Evolutionary conservation across 2,329 filamentous ascomycete genomes (phyloP).

Genomic region (Phaeosphaeriaceae sp.): DNA sequence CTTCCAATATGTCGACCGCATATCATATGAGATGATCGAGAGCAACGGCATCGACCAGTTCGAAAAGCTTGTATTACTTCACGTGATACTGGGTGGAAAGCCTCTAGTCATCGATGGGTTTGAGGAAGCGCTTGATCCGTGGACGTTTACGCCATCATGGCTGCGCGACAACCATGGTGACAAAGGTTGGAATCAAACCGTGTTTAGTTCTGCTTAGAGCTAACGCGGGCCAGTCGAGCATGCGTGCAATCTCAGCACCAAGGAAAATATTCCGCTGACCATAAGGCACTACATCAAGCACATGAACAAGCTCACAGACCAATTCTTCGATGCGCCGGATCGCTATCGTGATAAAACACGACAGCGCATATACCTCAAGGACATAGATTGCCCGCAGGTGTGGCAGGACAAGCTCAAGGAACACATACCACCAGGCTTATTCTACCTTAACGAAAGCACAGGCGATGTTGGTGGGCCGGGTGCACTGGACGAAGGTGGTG

Average conservation of each 20-base stretch:
- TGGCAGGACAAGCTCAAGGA: constrained; percentile 84
- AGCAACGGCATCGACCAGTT: constrained; percentile 79
- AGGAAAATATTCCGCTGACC: constrained; percentile 80
- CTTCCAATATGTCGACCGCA: constrained; percentile 84
- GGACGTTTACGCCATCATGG: constrained; percentile 83
- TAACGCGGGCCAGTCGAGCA: constrained; percentile 69
- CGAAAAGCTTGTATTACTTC: constrained; percentile 81
- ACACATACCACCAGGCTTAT: constrained; percentile 80
- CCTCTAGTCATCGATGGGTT: constrained; percentile 93
- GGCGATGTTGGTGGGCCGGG: constrained; percentile 64
- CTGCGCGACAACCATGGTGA: constrained; percentile 78
- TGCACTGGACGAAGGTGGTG: constrained; percentile 57
- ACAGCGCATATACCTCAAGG: constrained; percentile 93
- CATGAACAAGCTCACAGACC: constrained; percentile 82
- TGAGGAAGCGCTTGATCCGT: constrained; percentile 74
- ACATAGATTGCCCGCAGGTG: constrained; percentile 90
- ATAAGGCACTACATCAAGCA: constrained; percentile 90
- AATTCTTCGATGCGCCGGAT: constrained; percentile 71
- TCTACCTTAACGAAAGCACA: constrained; percentile 87
- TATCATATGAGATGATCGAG: constrained; percentile 79
- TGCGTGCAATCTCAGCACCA: constrained; percentile 79
- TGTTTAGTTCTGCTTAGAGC: constrained; percentile 24
- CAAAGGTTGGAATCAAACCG: constrained; percentile 67
- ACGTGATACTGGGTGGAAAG: constrained; percentile 84
- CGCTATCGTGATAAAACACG: constrained; percentile 81